These are phyloP conservation scores for Sorghum bicolor DNA, from an alignment of 176 grass and related monocot species.

Conservation along the genomic window Sorghum_bicolor_NCBIv3 NC_012870.2:21910001-21910500, in stretches of 20 bases:
- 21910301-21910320: not conserved
- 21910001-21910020: slow-evolving; percentile 94
- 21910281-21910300: not conserved
- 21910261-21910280: not conserved
- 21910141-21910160: not conserved
- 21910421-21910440: not conserved
- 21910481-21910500: not conserved
- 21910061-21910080: slow-evolving; percentile 89
- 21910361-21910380: not conserved
- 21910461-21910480: not conserved
- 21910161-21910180: not conserved
- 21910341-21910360: not conserved
- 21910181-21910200: not conserved
- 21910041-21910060: slow-evolving; percentile 81
- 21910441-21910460: not conserved
- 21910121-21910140: slow-evolving; percentile 47
- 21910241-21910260: not conserved
- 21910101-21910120: slow-evolving; percentile 52
- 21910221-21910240: not conserved
- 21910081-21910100: slow-evolving; percentile 89
- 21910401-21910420: not conserved
- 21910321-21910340: not conserved
- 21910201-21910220: not conserved
- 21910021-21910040: slow-evolving; percentile 71
- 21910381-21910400: not conserved